These are phyloP conservation scores for Diaporthe eres DNA, from an alignment of 2,329 filamentous ascomycete species.

Conservation along the genomic window DNA sequence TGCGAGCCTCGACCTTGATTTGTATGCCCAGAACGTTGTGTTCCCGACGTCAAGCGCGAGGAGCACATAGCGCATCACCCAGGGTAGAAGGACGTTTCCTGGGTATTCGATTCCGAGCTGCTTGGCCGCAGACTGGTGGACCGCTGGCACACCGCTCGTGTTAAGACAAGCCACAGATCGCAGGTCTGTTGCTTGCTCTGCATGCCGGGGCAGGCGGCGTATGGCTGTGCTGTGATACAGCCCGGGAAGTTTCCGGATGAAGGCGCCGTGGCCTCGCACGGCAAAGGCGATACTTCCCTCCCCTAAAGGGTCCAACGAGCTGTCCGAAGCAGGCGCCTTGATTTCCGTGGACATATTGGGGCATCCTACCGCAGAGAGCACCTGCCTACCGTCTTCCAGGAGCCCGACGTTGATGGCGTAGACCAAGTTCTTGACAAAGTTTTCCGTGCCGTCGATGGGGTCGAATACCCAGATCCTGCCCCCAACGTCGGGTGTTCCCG, in stretches of 20 bases:
- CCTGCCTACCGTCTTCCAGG: constrained; percentile 64
- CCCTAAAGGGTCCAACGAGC: constrained; percentile 58
- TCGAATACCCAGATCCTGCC: constrained; percentile 71
- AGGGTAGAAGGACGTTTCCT: constrained; percentile 67
- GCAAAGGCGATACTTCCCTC: constrained; percentile 67
- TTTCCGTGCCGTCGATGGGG: constrained; percentile 73
- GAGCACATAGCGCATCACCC: constrained; percentile 69
- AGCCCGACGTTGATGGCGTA: constrained; percentile 72
- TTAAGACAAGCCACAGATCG: constrained; percentile 63
- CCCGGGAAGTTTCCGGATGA: constrained; percentile 57
- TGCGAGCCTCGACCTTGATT: constrained; percentile 59
- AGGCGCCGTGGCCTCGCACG: constrained; percentile 63
- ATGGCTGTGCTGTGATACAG: constrained; percentile 43
- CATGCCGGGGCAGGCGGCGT: constrained; percentile 52
- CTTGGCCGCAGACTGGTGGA: constrained; percentile 61
- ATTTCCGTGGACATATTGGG: constrained; percentile 55
- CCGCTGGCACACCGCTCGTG: constrained; percentile 61
- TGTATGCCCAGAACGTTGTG: constrained; percentile 71
- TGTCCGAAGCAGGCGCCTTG: constrained; percentile 57
- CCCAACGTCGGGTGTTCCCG: constrained; percentile 51
- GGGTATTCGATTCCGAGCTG: constrained; percentile 59
- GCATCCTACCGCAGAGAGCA: constrained; percentile 64
- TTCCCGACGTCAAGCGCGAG: constrained; percentile 68
- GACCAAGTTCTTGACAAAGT: constrained; percentile 66
- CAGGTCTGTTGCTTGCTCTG: constrained; percentile 47